Base-by-base conservation (phyloP, 2,329 filamentous ascomycete genomes). In the Sarocladiaceae sp. region DNA sequence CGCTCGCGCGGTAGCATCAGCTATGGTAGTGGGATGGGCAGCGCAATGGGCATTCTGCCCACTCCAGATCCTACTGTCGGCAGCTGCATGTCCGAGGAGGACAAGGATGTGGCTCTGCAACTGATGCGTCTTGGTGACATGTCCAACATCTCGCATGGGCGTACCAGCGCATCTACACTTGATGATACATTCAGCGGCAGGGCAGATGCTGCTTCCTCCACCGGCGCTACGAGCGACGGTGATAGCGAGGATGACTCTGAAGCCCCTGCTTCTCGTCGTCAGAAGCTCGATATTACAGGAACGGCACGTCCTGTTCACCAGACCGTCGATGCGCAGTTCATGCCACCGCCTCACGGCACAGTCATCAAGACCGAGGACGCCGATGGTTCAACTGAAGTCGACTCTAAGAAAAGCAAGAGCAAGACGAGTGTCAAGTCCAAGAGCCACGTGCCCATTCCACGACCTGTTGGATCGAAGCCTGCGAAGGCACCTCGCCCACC, bases 61-160 rank as follows among this genome's bases (percentile, higher is more conserved):
- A 98, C 93, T 2, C 93, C 93, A 20, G 93, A 97, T 56, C 91
- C 91, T n/a, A 98, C 93, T 11, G 86, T 97, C 55, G 88, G 88
- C 45, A 97, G 91, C 66, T 94, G 88, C 63, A 91, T 98, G 64
- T 97, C 91, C 12, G 93, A 98, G 61, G 93, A 98, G 65, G 80
- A 83, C 54, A 83, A 83, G 59, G 93, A 98, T 65, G 93, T 97
- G 50, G 93, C 93, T 46, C 83, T 96, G 60, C 93, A 97, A 67
- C 74, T 98, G 57, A 97, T 98, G 83, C 85, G 91, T 54, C 78
- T 98, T 45, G 90, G 93, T 35, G 90, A 96, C 61, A 88, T 90
- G 55, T 93, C 89, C 46, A 95, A 95, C 61, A 85, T 94, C 58
- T 49, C 89, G 2, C 88, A 95, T 57, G 90, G 89, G 45, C 85